Evolutionary conservation across 2,329 filamentous ascomycete genomes (phyloP), one percentile per base, ranked within the genome.

Genomic region (Monosporascus cannonballus): DNA sequence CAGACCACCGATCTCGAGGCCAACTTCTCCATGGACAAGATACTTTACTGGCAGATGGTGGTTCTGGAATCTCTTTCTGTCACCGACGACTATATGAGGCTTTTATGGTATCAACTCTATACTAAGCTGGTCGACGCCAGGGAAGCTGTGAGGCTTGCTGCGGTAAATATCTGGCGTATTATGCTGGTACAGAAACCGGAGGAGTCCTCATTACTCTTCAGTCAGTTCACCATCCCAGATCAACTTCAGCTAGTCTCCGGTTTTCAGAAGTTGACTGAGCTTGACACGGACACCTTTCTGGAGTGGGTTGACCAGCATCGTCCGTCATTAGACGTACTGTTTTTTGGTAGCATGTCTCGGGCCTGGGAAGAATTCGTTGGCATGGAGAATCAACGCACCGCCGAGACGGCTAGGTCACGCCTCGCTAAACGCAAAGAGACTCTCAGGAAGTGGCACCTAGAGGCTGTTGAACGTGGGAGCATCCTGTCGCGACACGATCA

Each of bases 11-110:
- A 87, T 53, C 67, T 72, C 6, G 85, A 90, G 47, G 83, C 85
- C 0, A 78, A 87, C 25, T 74, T 79, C 1, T 90, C 95, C 53
- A 81, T 99, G 69, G 81, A 89, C 54, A 93, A 91, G 65, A 83
- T 99, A 62, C 84, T 90, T 0, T 97, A 96, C 69, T 99, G 94
- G 94, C 94, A 97, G 67, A 91, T 90, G 20, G 89, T 96, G 18
- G 84, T 99, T 17, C 75, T 99, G 17, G 86, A 85, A 2, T 84
- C 86, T 4, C 83, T 94, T 17, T 87, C 89, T 3, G 77, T 81
- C 6, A 90, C 96, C 45, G 83, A 89, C n/a, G 85, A 90, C 9
- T 89, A 89, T 64, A 80, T 96, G 63, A 87, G 87, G 57, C 78
- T 96, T 36, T 82, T 97, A 42, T 96, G 91, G 77, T 97, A 96